These are phyloP conservation scores for Cystobasidium slooffiae DNA, from an alignment of 1,284 basidiomycete species.

Conservation along the genomic window DNA sequence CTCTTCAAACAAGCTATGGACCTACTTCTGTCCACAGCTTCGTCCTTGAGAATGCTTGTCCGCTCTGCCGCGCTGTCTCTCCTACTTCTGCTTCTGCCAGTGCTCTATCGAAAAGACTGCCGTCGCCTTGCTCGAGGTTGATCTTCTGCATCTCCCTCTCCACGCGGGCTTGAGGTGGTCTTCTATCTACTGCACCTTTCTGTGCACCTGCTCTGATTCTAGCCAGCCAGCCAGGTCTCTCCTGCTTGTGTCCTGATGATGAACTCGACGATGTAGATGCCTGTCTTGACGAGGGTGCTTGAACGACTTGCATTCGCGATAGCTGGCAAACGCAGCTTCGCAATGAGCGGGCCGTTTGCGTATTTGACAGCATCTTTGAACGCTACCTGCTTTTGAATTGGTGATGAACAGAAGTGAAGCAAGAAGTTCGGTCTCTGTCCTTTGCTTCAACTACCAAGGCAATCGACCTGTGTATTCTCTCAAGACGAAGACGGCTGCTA, in stretches of 20 bases:
- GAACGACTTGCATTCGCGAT: background rate
- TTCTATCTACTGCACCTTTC: slow-evolving; percentile 25
- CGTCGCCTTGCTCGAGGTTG: slow-evolving; percentile 25
- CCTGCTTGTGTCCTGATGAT: background rate
- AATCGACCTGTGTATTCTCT: too few relatives aligned
- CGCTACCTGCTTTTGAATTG: too few relatives aligned
- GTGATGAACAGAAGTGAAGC: background rate
- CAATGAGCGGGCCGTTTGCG: slow-evolving; percentile 10
- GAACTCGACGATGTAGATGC: slow-evolving; percentile 16
- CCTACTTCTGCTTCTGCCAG: slow-evolving; percentile 20
- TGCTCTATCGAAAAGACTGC: slow-evolving; percentile 32
- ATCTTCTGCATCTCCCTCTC: slow-evolving; percentile 30
- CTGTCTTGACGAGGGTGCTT: slow-evolving; percentile 21
- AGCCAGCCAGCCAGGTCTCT: slow-evolving; percentile 17
- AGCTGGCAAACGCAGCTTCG: slow-evolving; percentile 28
- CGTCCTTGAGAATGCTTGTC: slow-evolving; percentile 1
- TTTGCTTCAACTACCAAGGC: background rate
- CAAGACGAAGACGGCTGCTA: background rate
- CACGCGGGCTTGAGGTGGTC: slow-evolving; percentile 20
- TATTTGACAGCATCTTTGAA: background rate
- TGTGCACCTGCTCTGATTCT: slow-evolving; percentile 24
- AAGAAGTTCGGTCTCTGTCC: background rate
- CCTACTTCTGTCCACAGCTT: slow-evolving; percentile 38
- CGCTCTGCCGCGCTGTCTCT: background rate
- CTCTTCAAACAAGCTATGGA: background rate